Evolutionary conservation across 2,329 filamentous ascomycete species (phyloP).

Genomic region (Fusarium sp.): DNA sequence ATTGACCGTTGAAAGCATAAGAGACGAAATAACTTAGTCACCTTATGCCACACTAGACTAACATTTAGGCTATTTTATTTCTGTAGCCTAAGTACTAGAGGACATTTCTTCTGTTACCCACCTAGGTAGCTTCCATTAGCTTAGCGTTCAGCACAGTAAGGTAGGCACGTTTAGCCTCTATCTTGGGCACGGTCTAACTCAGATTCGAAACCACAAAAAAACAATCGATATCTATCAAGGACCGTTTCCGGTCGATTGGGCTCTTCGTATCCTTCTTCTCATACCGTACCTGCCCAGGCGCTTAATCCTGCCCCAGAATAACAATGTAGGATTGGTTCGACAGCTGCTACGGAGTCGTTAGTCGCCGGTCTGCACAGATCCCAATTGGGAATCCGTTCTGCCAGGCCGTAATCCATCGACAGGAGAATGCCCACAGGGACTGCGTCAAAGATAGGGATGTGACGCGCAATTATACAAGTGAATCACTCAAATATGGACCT

Average conservation of each 20-base stretch:
- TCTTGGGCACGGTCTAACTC: slow-evolving; percentile 13
- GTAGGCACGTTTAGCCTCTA: slow-evolving; percentile 14
- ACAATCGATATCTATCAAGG: slow-evolving; percentile 15
- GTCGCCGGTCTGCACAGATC: slow-evolving; percentile 41
- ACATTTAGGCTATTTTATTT: too few species aligned
- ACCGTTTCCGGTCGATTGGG: slow-evolving; percentile 32
- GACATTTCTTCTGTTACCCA: too few species aligned
- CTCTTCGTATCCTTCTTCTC: slow-evolving; percentile 6
- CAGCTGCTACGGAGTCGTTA: slow-evolving; percentile 29
- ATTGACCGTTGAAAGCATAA: too few species aligned
- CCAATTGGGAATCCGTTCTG: slow-evolving; percentile 41
- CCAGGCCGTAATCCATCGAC: not conserved
- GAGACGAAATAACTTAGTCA: too few species aligned
- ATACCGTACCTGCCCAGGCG: slow-evolving; percentile 29
- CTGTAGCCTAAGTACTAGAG: too few species aligned
- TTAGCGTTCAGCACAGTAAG: not conserved
- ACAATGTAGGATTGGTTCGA: slow-evolving; percentile 43
- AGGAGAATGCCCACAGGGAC: slow-evolving; percentile 17
- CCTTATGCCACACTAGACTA: too few species aligned
- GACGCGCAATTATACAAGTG: slow-evolving; percentile 20
- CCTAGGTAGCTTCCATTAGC: not conserved
- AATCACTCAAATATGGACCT: slow-evolving; percentile 30
- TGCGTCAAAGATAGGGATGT: slow-evolving; percentile 24
- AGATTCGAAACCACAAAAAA: slow-evolving; percentile 17
- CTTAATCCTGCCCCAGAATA: slow-evolving; percentile 42